Percentiles rank a stretch among this genome's conserved stretches.
phyloP scores from a whole-genome alignment of 192 early-diverging fungal species.

The Backusella luteola region DNA sequence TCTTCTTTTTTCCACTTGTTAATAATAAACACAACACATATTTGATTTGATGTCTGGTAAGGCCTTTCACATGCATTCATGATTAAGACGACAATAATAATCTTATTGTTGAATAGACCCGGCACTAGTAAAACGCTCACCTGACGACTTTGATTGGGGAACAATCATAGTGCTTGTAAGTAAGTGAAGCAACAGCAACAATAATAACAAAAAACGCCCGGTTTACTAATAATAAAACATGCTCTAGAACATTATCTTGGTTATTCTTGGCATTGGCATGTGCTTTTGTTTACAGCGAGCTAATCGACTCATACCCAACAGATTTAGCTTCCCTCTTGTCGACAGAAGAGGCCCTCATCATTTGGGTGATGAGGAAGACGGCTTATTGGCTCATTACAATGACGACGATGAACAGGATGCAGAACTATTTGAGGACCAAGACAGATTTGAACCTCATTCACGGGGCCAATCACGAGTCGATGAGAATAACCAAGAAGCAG shows the following conservation, averaged over 20 bases:
- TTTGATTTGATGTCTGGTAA: neutral
- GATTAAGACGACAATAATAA: too few species aligned
- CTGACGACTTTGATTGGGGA: conserved; percentile 16
- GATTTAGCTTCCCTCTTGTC: conserved; percentile 21
- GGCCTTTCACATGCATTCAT: neutral
- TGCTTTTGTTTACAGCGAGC: conserved; percentile 26
- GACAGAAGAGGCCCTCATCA: neutral
- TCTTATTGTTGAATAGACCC: neutral
- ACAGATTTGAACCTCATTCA: neutral
- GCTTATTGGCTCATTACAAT: conserved; percentile 15
- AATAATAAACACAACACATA: too few species aligned
- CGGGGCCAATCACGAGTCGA: neutral
- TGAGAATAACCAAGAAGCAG: neutral
- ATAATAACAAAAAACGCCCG: neutral
- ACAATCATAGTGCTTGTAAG: conserved; percentile 16
- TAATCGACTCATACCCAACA: conserved; percentile 25
- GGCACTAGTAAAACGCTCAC: conserved; percentile 4
- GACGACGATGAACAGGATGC: neutral
- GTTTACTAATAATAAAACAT: neutral
- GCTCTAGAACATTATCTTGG: conserved; percentile 15
- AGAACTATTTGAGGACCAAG: neutral
- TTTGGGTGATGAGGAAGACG: conserved; percentile 12
- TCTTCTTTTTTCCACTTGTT: neutral
- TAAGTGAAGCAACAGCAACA: too few species aligned
- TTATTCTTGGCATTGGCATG: conserved; percentile 19